Evolutionary conservation across 257 asterid genomes (phyloP), one percentile per base, ranked within the genome.

Genomic region (Eustoma russellianum): DNA sequence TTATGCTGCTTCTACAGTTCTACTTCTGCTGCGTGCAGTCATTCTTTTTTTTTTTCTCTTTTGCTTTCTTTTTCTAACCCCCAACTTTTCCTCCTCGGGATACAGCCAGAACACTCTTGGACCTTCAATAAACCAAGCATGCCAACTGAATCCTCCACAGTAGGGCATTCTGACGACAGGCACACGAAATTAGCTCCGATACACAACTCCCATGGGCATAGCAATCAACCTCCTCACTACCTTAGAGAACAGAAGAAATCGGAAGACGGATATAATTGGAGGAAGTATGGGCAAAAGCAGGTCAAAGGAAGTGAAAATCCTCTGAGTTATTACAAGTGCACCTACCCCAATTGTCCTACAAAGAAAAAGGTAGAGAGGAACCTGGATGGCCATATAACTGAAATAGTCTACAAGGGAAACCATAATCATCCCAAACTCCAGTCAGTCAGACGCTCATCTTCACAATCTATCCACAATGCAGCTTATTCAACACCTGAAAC

Each of bases 341-440:
- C 93, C 0, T 73, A 46, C 61, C 86, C 85, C 2, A 82, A 65
- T 51, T 90, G 98, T 52, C 94, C 96, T 1, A 86, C 96, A 5
- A 90, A 86, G 81, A 90, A 90, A 74, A 90, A 86, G 55, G 98
- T 90, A 5, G 96, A 90, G 60, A 72, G 86, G 8, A 81, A 81
- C 52, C 53, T 78, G 46, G 91, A 83, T 15, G 98, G 98, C 9
- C 93, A 83, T 51, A 66, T 90, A 13, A 90, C 98, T 11, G 96
- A 86, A 57, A 86, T 90, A 9, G 96, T 86, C 5, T 90, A 90
- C 33, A 90, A 90, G 52, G 98, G 98, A 17, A 81, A 73, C 53
- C 98, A 90, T 61, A 90, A 78, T 63, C 98, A 90, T 59, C 78
- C 98, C 14, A 86, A 90, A 83, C 98, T 96, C 14, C 94, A 76